Conservation (phyloP, 2,329 filamentous ascomycete genomes). For the Proliferodiscus dingleyae region DNA sequence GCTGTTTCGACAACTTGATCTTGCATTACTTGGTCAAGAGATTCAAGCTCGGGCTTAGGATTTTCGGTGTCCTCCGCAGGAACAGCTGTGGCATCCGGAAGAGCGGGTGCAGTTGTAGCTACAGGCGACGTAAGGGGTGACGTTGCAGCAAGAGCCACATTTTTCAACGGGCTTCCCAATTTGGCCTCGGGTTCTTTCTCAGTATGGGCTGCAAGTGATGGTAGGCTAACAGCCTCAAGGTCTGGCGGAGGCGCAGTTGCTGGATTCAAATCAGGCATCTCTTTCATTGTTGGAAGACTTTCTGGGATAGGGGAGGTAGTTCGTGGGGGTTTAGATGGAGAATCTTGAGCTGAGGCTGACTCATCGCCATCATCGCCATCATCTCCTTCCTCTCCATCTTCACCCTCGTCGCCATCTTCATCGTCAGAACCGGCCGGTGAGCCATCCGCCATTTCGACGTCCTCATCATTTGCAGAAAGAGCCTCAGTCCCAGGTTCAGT, state of each 20-base stretch:
- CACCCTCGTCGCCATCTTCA: no score
- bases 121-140: constrained; percentile 27
- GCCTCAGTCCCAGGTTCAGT: constrained; percentile 16
- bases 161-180: constrained; percentile 28
- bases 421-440: constrained; percentile 28
- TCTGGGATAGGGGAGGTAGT: constrained; percentile 17
- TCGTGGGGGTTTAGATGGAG: constrained; percentile 27
- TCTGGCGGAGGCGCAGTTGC: constrained; percentile 11
- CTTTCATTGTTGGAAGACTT: constrained; percentile 8
- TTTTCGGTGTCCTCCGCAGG: neutral
- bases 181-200: constrained; percentile 18
- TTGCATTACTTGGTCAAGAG: constrained; percentile 19
- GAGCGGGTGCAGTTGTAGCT: neutral
- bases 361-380: constrained; percentile 44
- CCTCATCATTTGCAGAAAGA: constrained; percentile 21
- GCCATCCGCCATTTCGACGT: constrained; percentile 31
- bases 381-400: constrained; percentile 25
- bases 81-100: constrained; percentile 3
- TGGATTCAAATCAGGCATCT: constrained; percentile 10
- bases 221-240: no score
- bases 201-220: constrained; percentile 9
- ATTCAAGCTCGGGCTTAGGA: neutral
- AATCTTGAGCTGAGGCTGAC: constrained; percentile 29
- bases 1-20: constrained; percentile 10
- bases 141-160: constrained; percentile 24